Conservation (phyloP, 2,329 filamentous ascomycete genomes). For the Hypoxylon sp. region DNA sequence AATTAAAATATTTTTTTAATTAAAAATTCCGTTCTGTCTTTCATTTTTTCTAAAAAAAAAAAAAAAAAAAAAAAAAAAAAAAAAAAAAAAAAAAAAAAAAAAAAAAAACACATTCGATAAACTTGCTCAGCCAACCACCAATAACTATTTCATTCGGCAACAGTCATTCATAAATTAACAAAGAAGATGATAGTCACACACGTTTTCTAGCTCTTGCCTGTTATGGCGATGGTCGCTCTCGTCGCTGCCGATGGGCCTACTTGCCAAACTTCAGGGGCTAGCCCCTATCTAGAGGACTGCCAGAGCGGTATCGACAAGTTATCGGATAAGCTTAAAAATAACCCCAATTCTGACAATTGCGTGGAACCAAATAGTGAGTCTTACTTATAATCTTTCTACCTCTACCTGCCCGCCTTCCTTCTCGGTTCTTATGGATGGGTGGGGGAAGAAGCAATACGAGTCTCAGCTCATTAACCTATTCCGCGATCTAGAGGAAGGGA, state of each 20-base stretch:
- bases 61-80: too few relatives aligned
- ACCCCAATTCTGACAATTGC: neutral
- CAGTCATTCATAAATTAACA: neutral
- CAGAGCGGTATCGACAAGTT: neutral
- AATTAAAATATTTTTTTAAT: too few relatives aligned
- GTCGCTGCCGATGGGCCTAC: neutral
- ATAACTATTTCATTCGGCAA: too few relatives aligned
- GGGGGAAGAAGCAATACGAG: neutral
- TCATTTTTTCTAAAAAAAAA: too few relatives aligned
- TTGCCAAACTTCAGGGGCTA: neutral
- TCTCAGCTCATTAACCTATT: neutral
- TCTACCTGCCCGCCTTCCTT: neutral
- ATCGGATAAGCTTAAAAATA: neutral
- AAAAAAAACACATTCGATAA: too few relatives aligned
- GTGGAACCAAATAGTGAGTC: neutral
- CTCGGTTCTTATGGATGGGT: too few relatives aligned
- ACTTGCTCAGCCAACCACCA: too few relatives aligned
- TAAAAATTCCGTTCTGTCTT: too few relatives aligned
- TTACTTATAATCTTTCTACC: neutral
- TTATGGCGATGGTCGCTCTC: neutral
- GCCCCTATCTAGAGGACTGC: neutral
- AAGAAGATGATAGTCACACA: neutral
- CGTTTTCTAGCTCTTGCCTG: neutral
- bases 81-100: too few relatives aligned
- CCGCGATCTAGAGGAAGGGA: neutral